Conservation (phyloP, 2,329 filamentous ascomycete genomes). For the Aureobasidium sp. region DNA sequence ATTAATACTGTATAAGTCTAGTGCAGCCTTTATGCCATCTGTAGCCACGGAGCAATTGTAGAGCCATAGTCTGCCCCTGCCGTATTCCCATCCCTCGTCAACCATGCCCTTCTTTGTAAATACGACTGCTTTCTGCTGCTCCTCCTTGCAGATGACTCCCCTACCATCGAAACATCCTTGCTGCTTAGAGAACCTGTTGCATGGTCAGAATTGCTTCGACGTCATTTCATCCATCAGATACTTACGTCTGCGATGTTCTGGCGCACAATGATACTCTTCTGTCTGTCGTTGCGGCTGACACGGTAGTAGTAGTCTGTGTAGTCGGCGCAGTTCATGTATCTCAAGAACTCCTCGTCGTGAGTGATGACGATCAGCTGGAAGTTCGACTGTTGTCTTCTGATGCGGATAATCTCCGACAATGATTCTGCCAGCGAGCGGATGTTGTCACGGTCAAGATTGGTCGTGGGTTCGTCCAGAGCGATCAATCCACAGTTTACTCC, state of each 20-base stretch:
- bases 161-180: neutral
- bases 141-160: neutral
- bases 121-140: no score
- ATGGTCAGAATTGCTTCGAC: neutral
- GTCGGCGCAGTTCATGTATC: slow-evolving; percentile 87
- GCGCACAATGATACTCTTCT: slow-evolving; percentile 80
- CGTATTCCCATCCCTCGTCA: neutral
- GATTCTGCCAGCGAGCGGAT: slow-evolving; percentile 82
- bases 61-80: neutral
- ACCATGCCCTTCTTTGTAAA: neutral
- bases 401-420: slow-evolving; percentile 78
- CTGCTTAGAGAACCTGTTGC: neutral
- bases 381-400: slow-evolving; percentile 77
- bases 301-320: slow-evolving; percentile 91
- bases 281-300: slow-evolving; percentile 71
- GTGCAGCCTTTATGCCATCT: neutral
- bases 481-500: slow-evolving; percentile 94
- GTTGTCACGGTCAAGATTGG: slow-evolving; percentile 92
- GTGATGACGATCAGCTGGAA: slow-evolving; percentile 99
- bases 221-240: neutral
- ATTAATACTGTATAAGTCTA: neutral
- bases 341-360: slow-evolving; percentile 93
- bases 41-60: neutral
- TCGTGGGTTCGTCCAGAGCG: slow-evolving; percentile 94
- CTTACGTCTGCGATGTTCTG: slow-evolving; percentile 38